Base-by-base conservation (phyloP, 2,329 filamentous ascomycete genomes). In the Penicillium sumatraense region DNA sequence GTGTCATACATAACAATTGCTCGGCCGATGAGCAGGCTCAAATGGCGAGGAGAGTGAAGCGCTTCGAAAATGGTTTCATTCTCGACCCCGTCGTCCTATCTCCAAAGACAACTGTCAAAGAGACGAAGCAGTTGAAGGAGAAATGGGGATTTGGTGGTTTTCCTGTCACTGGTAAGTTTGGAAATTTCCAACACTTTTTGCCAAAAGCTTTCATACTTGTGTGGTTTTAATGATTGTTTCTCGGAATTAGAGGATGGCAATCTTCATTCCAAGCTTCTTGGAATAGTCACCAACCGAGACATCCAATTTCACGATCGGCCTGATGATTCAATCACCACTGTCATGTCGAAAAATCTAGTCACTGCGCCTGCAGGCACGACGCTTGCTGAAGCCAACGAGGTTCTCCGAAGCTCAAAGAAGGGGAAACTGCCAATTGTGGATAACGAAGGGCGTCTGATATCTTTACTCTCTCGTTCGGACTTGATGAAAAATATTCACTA, bases 1-100 rank as follows among this genome's bases (percentile, higher is more conserved):
- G 95, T 80, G 92, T 99, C 67, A 96, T 99, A 66, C 95, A 99
- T 83, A 95, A 99, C 86, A 99, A 99, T 83, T 99, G 95, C 85
- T 93, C 93, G 14, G 86, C 93, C 24, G 91, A 98, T 24, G 90
- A 91, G 51, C 95, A 99, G 81, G 95, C 95, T 64, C 92, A 96
- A 81, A 99, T 99, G 95, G 91, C 99, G 65, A 86, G 91, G 77
- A 98, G 97, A 82, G 95, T 99, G 68, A 99, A 99, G 89, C 86
- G 95, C 71, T 99, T 91, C 78, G 95, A 99, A 82, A 99, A 99
- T 81, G 95, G 95, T 67, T 99, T 99, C 83, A 99, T 99, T 73
- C 83, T 91, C 42, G 96, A 99, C 72, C 95, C 95, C 36, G 87
- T 99, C 54, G 93, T 98, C 71, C 91, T 99, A 68, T 89, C 85